These are phyloP conservation scores for Skeletonema potamos DNA, from an alignment of 108 stramenopile genomes.

Conservation along the genomic window DNA sequence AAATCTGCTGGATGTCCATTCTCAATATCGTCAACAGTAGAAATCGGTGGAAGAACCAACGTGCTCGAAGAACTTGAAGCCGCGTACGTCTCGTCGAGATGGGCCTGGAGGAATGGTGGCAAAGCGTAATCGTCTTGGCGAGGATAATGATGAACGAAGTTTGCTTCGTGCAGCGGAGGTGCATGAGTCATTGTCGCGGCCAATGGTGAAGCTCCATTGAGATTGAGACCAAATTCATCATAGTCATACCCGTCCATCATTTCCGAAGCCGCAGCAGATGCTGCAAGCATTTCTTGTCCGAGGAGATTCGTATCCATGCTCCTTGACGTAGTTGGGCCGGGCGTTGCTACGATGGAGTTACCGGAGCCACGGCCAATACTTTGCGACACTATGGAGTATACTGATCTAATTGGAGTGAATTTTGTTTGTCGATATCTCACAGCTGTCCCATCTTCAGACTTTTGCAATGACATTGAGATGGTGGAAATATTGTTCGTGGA, in stretches of 20 bases:
- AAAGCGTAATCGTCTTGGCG: conserved; percentile 21
- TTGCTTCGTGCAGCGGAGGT: conserved; percentile 1
- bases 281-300: conserved; percentile 12
- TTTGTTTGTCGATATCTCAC: neutral
- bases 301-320: conserved; percentile 1
- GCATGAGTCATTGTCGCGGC: neutral
- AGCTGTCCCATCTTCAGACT: neutral
- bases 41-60: neutral
- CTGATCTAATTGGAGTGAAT: neutral
- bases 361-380: neutral
- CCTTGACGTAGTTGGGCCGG: conserved; percentile 8
- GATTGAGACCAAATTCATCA: conserved; percentile 9
- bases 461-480: neutral
- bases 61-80: conserved; percentile 14
- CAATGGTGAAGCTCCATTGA: neutral
- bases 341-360: conserved; percentile 1
- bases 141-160: neutral
- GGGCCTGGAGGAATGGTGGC: conserved; percentile 35
- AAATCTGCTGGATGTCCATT: conserved; percentile 1
- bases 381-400: neutral
- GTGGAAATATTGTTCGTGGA: neutral
- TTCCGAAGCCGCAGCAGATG: conserved; percentile 10
- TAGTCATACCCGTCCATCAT: conserved; percentile 10
- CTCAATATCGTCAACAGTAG: neutral
- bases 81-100: conserved; percentile 43